phyloP scores from a whole-genome alignment of 768 basidiomycete species.

The Galerina sulciceps region DNA sequence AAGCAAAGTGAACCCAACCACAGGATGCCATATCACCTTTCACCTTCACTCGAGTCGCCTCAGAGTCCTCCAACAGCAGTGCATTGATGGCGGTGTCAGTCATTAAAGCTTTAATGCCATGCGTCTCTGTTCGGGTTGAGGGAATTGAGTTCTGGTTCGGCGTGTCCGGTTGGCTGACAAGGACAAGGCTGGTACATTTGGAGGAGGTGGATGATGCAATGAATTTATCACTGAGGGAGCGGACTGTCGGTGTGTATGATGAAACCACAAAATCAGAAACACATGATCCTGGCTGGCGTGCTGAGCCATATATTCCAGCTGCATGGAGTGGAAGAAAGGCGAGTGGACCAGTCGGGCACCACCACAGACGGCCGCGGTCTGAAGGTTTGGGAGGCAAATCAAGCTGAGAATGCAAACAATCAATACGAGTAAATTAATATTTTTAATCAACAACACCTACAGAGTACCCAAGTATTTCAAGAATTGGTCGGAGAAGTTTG shows the following conservation, averaged over 20 bases:
- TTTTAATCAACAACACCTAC: neutral
- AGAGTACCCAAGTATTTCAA: conserved; percentile 17
- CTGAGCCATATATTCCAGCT: conserved; percentile 18
- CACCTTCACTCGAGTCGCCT: conserved; percentile 11
- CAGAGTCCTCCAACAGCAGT: conserved; percentile 3
- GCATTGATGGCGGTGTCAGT: neutral
- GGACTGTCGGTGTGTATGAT: conserved; percentile 26
- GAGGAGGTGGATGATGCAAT: neutral
- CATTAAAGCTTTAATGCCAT: neutral
- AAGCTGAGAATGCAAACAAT: neutral
- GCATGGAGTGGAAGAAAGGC: conserved; percentile 26
- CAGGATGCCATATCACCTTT: conserved; percentile 1
- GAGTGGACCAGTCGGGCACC: conserved; percentile 23
- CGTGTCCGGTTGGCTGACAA: conserved; percentile 14
- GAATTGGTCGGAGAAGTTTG: conserved; percentile 23
- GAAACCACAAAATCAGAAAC: conserved; percentile 23
- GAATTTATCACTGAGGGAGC: conserved; percentile 8
- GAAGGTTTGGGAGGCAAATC: neutral
- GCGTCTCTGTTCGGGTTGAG: neutral
- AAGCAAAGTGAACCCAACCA: conserved; percentile 38
- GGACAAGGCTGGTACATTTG: conserved; percentile 1
- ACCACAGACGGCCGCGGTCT: conserved; percentile 13
- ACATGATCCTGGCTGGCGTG: neutral
- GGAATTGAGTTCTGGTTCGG: conserved; percentile 14
- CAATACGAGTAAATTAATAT: neutral